Conservation (phyloP, 768 basidiomycete species). For the Chalciporus sphaerocephalus region DNA sequence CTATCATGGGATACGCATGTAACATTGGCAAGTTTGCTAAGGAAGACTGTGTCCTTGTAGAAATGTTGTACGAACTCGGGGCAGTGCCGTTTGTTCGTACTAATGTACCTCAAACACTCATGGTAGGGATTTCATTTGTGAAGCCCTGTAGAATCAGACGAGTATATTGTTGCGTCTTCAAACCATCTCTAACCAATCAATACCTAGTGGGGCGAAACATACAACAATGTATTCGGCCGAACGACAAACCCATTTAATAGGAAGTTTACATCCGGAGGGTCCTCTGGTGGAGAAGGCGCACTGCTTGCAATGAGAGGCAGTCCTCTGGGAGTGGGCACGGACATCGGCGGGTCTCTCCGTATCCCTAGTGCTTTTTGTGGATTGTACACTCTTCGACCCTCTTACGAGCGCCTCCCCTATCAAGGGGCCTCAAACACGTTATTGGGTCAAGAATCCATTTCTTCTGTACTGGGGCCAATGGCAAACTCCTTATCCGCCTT, state of each 20-base stretch:
- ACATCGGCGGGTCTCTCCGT: slow-evolving; percentile 79
- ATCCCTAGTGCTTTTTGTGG: slow-evolving; percentile 70
- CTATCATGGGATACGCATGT: slow-evolving; percentile 52
- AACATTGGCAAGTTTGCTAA: slow-evolving; percentile 53
- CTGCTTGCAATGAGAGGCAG: slow-evolving; percentile 52
- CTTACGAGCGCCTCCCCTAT: slow-evolving; percentile 69
- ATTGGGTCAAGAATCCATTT: slow-evolving; percentile 69
- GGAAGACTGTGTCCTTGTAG: slow-evolving; percentile 60
- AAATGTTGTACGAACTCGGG: slow-evolving; percentile 60
- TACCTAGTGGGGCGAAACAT: slow-evolving; percentile 70
- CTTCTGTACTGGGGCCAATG: slow-evolving; percentile 75
- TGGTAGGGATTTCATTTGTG: slow-evolving; percentile 40
- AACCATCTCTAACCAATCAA: background rate
- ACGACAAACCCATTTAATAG: slow-evolving; percentile 77
- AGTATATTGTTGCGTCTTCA: background rate
- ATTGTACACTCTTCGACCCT: slow-evolving; percentile 70
- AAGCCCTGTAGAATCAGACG: background rate
- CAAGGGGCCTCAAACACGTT: slow-evolving; percentile 58
- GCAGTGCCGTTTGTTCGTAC: slow-evolving; percentile 73
- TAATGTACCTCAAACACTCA: slow-evolving; percentile 72
- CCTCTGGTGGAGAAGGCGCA: slow-evolving; percentile 84
- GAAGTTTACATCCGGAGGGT: slow-evolving; percentile 70
- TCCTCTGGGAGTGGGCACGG: slow-evolving; percentile 69
- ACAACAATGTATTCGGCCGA: slow-evolving; percentile 76
- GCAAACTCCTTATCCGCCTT: slow-evolving; percentile 56